Evolutionary conservation across 208 protist species (phyloP).

Genomic region (Phytomonas serpens): DNA sequence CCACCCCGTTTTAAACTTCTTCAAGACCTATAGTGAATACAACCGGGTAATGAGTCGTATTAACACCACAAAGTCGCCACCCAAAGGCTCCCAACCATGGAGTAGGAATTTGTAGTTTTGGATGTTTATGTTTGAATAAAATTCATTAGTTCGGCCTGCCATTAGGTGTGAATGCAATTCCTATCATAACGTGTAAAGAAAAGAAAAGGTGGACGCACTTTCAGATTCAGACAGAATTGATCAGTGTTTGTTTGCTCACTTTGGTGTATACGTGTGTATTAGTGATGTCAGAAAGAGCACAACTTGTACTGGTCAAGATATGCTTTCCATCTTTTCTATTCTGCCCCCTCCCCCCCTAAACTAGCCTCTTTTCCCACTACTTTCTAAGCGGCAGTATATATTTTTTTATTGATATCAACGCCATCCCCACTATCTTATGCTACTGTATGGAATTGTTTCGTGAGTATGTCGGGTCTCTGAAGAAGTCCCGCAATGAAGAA

Average conservation of each 20-base stretch:
- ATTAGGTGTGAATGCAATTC: background rate
- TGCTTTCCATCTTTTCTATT: background rate
- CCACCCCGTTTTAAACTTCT: slow-evolving; percentile 83
- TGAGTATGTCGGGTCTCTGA: slow-evolving; percentile 1
- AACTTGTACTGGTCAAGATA: background rate
- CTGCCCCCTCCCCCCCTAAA: background rate
- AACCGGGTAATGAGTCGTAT: slow-evolving; percentile 66
- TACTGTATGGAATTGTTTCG: background rate
- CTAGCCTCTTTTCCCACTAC: slow-evolving; percentile 4
- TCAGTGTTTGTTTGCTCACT: background rate
- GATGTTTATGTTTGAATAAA: background rate
- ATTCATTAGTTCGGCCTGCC: background rate
- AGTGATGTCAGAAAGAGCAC: slow-evolving; percentile 1
- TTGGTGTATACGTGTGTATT: background rate
- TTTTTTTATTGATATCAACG: background rate
- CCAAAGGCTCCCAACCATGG: slow-evolving; percentile 66
- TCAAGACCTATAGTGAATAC: slow-evolving; percentile 81
- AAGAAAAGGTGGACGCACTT: background rate
- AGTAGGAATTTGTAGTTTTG: slow-evolving; percentile 52
- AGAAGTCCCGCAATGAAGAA: slow-evolving; percentile 6
- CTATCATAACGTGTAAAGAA: background rate
- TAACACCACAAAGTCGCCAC: slow-evolving; percentile 66
- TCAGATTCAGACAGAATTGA: background rate
- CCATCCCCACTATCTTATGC: background rate
- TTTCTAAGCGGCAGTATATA: slow-evolving; percentile 2